A percentile compares a stretch with the other conserved stretches of the same genome.
Conservation (phyloP, 2,329 filamentous ascomycete genomes). For the Fusarium sp. region DNA sequence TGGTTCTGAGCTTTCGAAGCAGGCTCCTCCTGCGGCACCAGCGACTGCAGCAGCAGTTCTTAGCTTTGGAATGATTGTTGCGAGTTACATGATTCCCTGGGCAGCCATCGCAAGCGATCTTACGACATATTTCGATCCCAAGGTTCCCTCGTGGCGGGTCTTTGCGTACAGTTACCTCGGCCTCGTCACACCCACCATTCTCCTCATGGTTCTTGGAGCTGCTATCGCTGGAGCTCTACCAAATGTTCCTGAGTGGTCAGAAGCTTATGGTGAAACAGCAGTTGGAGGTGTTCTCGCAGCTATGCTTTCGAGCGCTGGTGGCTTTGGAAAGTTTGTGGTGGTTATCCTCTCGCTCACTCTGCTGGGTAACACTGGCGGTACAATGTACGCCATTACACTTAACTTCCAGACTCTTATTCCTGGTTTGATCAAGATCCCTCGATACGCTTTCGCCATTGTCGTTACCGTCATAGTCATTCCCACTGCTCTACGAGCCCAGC, state of each 20-base stretch:
- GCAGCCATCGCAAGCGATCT: slow-evolving; percentile 69
- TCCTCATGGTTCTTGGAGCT: slow-evolving; percentile 72
- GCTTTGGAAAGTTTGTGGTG: slow-evolving; percentile 72
- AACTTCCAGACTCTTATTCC: slow-evolving; percentile 74
- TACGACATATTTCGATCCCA: slow-evolving; percentile 69
- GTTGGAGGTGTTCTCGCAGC: slow-evolving; percentile 70
- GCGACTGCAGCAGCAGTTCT: slow-evolving; percentile 61
- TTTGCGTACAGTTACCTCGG: slow-evolving; percentile 69
- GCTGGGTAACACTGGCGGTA: slow-evolving; percentile 69
- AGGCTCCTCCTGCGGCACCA: slow-evolving; percentile 55
- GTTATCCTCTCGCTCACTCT: slow-evolving; percentile 68
- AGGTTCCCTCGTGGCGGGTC: slow-evolving; percentile 63
- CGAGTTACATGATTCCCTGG: slow-evolving; percentile 73
- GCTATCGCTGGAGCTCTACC: slow-evolving; percentile 71
- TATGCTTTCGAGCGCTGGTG: slow-evolving; percentile 68
- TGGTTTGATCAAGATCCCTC: slow-evolving; percentile 65
- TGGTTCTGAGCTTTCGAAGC: slow-evolving; percentile 61
- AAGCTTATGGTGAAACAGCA: slow-evolving; percentile 63
- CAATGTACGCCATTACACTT: slow-evolving; percentile 71
- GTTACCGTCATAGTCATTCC: slow-evolving; percentile 70
- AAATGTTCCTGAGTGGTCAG: slow-evolving; percentile 65
- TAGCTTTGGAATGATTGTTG: slow-evolving; percentile 70
- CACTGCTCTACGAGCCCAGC: slow-evolving; percentile 66
- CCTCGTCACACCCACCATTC: slow-evolving; percentile 64
- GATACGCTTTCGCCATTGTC: slow-evolving; percentile 67